These are phyloP conservation scores for Fusarium austroafricanum DNA, from an alignment of 2,329 filamentous ascomycete genomes.

Conservation along the genomic window DNA sequence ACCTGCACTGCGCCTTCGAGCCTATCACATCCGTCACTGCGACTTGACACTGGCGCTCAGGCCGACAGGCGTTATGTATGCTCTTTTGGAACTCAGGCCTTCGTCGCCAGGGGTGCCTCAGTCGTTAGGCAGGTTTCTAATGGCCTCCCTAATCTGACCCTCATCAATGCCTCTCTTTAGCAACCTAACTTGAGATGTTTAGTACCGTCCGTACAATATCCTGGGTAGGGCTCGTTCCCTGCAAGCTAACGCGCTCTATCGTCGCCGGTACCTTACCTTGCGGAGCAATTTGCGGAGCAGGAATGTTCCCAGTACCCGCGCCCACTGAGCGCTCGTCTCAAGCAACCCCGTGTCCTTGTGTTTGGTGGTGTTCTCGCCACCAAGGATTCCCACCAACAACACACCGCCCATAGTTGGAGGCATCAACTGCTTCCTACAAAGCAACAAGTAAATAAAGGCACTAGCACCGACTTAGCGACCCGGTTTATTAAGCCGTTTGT, in stretches of 20 bases:
- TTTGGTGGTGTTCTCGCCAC: slow-evolving; percentile 29
- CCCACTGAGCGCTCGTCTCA: slow-evolving; percentile 6
- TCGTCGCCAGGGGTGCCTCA: background rate
- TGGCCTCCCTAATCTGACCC: background rate
- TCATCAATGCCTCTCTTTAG: slow-evolving; percentile 1
- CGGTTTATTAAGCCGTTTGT: slow-evolving; percentile 10
- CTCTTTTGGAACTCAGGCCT: background rate
- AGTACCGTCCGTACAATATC: background rate
- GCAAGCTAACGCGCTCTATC: slow-evolving; percentile 4
- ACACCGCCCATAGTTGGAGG: slow-evolving; percentile 22
- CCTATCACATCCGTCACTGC: slow-evolving; percentile 1
- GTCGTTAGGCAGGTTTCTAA: slow-evolving; percentile 8
- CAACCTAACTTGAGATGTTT: slow-evolving; percentile 3
- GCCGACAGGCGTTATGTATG: slow-evolving; percentile 12
- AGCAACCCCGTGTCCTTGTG: slow-evolving; percentile 10
- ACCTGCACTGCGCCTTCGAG: background rate
- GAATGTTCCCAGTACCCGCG: slow-evolving; percentile 14
- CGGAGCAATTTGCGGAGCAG: slow-evolving; percentile 9
- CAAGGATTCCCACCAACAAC: slow-evolving; percentile 20
- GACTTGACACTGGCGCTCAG: slow-evolving; percentile 22
- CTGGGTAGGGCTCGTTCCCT: slow-evolving; percentile 4
- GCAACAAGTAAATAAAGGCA: slow-evolving; percentile 16
- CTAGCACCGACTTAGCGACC: slow-evolving; percentile 15
- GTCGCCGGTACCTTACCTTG: slow-evolving; percentile 11
- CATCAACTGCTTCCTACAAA: slow-evolving; percentile 11